Base-by-base conservation (phyloP, 2,329 filamentous ascomycete species). In the Colletotrichum sublineola region DNA sequence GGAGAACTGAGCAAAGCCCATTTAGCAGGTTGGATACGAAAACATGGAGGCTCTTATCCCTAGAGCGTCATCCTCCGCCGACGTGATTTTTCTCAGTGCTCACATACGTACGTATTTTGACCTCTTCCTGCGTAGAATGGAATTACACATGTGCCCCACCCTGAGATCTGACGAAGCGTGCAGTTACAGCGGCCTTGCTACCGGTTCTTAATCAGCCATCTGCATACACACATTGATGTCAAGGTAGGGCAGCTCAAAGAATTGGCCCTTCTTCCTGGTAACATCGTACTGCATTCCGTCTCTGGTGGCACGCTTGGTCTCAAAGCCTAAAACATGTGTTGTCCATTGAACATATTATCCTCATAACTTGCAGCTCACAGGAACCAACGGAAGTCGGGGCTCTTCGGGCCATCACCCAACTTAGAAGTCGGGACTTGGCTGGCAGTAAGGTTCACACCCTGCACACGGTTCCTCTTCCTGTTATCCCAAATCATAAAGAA, bases 401-500 rank as follows among this genome's bases (percentile, higher is more conserved):
- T 81, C 14, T 76, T 79, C 0, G 86, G 87, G 0, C 87, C 87
- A 75, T 88, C 86, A 24, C 83, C 79, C 73, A 89, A 76, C 57
- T 82, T 77, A 67, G 85, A 83, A 0, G 87, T 89, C 5, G 87
- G 84, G 24, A 89, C 81, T 76, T 89, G 86, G 29, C 79, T 76
- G 0, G 81, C 78, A 20, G 78, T 75, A 14, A 90, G 75, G 55
- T 83, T 87, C 2, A 85, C 78, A 0, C 91, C 91, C 76, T 86
- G 86, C 42, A 79, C 82, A 5, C 80, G 79, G 75, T 93, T 86
- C 40, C 91, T 84, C 52, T 88, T 82, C 76, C 81, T 84, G 75
- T 91, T 77, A 79, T 83, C 83, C 78, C 86, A 79, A 24, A 89
- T 84, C 92, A 93, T 94, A 18, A 29, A 72, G 33, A 44, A 44